Conservation (phyloP, 2,329 filamentous ascomycete genomes). For the Claviceps cyperi region DNA sequence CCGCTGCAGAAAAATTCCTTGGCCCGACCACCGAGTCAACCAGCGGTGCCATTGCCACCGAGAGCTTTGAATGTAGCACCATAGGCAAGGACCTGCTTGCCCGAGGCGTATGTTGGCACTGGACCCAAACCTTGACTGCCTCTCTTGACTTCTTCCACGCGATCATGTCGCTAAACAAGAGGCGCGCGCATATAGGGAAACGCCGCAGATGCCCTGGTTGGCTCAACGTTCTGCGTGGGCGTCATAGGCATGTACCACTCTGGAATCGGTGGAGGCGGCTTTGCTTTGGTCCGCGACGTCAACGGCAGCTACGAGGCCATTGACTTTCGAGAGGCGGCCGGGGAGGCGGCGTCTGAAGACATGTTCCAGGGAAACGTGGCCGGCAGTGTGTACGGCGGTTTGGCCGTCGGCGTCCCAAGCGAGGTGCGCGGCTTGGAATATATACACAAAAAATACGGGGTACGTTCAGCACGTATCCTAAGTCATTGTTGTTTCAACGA, state of each 20-base stretch:
- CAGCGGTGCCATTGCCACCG: constrained; percentile 54
- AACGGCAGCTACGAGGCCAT: constrained; percentile 72
- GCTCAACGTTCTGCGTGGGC: constrained; percentile 60
- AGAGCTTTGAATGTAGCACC: constrained; percentile 52
- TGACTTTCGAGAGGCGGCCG: constrained; percentile 82
- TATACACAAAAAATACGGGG: constrained; percentile 58
- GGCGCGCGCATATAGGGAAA: constrained; percentile 37
- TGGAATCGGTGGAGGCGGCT: constrained; percentile 82
- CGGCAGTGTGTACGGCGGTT: constrained; percentile 55
- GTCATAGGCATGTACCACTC: constrained; percentile 65
- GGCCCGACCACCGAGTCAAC: constrained; percentile 9
- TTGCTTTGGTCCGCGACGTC: constrained; percentile 62
- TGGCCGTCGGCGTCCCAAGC: constrained; percentile 58
- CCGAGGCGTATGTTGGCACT: constrained; percentile 26
- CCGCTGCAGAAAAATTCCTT: constrained; percentile 12
- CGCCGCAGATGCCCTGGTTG: constrained; percentile 63
- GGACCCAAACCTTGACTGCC: background rate
- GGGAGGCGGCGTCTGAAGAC: constrained; percentile 63
- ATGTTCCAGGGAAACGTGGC: constrained; percentile 67
- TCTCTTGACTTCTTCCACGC: no score
- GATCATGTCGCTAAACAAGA: no score
- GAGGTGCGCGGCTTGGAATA: constrained; percentile 68
- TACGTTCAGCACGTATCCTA: constrained; percentile 12
- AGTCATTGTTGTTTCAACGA: no score
- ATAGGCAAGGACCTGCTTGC: constrained; percentile 51